A percentile compares a stretch with the other conserved stretches of the same genome.
phyloP scores from a whole-genome alignment of 208 protist species.

The Acanthamoeba culbertsoni region DNA sequence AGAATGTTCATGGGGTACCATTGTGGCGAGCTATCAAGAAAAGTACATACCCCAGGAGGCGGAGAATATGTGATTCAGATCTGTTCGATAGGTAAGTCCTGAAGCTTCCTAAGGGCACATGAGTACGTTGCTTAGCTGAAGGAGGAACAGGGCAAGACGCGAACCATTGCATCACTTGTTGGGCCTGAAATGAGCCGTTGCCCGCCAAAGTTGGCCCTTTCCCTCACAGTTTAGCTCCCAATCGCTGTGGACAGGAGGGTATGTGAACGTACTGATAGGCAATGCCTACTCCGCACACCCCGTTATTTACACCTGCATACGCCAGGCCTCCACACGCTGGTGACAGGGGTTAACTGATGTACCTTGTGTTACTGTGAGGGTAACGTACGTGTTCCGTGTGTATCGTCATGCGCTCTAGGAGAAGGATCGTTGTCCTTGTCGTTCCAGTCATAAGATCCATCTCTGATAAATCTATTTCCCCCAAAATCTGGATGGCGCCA shows the following conservation, averaged over 20 bases:
- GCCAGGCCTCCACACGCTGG: neutral
- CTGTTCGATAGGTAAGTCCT: neutral
- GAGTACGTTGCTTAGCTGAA: neutral
- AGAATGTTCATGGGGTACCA: neutral
- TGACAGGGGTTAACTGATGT: too few relatives aligned
- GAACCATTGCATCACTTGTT: neutral
- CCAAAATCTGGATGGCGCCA: neutral
- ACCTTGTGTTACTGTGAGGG: too few relatives aligned
- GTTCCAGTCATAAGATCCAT: neutral
- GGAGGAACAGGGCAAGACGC: neutral
- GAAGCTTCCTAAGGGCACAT: neutral
- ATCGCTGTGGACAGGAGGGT: neutral
- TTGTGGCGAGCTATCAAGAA: neutral
- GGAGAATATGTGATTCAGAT: neutral
- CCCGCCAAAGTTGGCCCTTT: neutral
- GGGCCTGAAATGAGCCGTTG: neutral
- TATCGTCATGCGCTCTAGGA: neutral
- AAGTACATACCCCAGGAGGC: neutral
- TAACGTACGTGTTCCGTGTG: neutral
- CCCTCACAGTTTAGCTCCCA: neutral
- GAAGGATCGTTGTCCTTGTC: neutral
- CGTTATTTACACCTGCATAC: neutral
- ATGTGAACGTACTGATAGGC: neutral
- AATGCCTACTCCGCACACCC: neutral
- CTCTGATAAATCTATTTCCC: neutral